Evolutionary conservation across 2,329 filamentous ascomycete genomes (phyloP).

Genomic region (Colletotrichum nymphaeae): DNA sequence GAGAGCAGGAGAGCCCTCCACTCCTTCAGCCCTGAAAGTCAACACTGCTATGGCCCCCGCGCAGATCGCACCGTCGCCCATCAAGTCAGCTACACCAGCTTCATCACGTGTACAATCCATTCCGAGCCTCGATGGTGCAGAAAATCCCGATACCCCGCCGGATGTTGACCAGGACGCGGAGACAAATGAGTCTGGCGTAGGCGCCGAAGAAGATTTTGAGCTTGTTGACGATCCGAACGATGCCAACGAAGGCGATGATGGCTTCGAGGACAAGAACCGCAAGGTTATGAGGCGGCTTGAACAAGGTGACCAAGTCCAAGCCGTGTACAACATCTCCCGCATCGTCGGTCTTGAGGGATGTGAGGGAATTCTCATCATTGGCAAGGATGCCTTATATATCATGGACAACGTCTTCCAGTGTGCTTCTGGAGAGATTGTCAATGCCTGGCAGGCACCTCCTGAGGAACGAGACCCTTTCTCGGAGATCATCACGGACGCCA

Average conservation of each 20-base stretch:
- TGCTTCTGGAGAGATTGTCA: constrained; percentile 94
- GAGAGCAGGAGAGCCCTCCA: constrained; percentile 51
- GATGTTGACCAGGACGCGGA: constrained; percentile 42
- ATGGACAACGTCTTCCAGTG: constrained; percentile 97
- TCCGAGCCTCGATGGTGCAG: constrained; percentile 32
- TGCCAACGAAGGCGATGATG: constrained; percentile 77
- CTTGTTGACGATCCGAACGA: constrained; percentile 94
- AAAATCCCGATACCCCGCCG: constrained; percentile 33
- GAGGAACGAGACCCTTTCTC: constrained; percentile 97
- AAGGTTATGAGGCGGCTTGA: constrained; percentile 97
- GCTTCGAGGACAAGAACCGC: constrained; percentile 96
- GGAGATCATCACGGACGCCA: constrained; percentile 86
- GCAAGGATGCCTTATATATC: constrained; percentile 91
- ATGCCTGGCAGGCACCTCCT: constrained; percentile 90
- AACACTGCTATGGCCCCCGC: constrained; percentile 36
- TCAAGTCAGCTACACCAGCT: constrained; percentile 40
- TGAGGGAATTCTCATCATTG: constrained; percentile 92
- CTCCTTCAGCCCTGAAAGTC: constrained; percentile 32
- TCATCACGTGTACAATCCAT: constrained; percentile 38
- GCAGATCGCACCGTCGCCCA: constrained; percentile 31
- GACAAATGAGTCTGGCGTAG: constrained; percentile 43
- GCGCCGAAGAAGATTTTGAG: constrained; percentile 91
- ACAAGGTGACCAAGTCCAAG: constrained; percentile 90
- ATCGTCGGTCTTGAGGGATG: constrained; percentile 94
- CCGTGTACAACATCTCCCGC: constrained; percentile 94